phyloP scores from a whole-genome alignment of 73 alveolate species.

The Paramecium bursaria region DNA sequence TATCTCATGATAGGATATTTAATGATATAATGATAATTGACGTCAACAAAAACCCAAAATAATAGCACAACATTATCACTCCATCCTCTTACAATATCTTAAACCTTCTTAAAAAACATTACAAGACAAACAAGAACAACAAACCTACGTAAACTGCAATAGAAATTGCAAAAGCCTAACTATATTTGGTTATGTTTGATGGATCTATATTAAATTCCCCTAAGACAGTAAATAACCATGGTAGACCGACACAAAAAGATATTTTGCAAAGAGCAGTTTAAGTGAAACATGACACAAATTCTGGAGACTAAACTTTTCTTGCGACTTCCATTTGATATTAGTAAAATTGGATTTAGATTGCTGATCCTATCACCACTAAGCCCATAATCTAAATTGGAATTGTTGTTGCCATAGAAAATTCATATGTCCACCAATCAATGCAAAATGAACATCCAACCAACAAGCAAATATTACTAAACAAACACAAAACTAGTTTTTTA shows the following conservation, averaged over 20 bases:
- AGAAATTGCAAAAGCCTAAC: background rate
- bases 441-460: conserved; percentile 18
- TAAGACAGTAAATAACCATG: conserved; percentile 43
- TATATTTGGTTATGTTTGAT: too few relatives aligned
- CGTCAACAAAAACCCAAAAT: conserved; percentile 7
- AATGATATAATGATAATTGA: conserved; percentile 35
- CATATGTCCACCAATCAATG: conserved; percentile 59
- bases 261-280: conserved; percentile 57
- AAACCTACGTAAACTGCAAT: conserved; percentile 6
- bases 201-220: conserved; percentile 15
- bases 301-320: background rate
- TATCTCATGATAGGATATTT: conserved; percentile 15
- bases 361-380: conserved; percentile 14
- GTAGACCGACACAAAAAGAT: conserved; percentile 41
- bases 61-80: background rate
- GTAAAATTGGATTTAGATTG: background rate
- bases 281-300: conserved; percentile 6
- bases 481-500: conserved; percentile 43
- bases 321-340: conserved; percentile 46
- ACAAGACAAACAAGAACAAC: conserved; percentile 6
- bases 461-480: background rate
- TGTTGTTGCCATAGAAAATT: conserved; percentile 26
- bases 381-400: conserved; percentile 39
- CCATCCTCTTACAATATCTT: conserved; percentile 25
- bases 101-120: conserved; percentile 2